These are phyloP conservation scores for Strigomonas galati DNA, from an alignment of 208 protist species.

Conservation along the genomic window DNA sequence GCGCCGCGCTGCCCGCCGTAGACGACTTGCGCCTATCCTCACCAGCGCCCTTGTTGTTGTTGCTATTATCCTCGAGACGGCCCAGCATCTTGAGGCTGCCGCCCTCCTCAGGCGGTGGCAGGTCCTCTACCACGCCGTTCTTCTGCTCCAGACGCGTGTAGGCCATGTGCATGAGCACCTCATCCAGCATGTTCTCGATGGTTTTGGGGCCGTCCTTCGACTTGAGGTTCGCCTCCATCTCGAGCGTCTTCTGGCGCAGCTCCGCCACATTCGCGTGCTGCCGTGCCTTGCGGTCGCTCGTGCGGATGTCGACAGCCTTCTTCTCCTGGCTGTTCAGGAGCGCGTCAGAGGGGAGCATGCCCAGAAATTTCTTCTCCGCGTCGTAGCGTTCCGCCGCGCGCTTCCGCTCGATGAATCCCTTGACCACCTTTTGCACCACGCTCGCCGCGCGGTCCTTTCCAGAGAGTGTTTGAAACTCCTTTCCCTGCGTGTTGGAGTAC, in stretches of 20 bases:
- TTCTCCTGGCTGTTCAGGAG: conserved; percentile 33
- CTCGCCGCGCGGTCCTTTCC: conserved; percentile 85
- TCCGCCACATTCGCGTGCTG: conserved; percentile 89
- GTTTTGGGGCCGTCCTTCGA: conserved; percentile 90
- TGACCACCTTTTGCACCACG: conserved; percentile 86
- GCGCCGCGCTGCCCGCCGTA: background rate
- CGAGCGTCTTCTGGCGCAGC: conserved; percentile 73
- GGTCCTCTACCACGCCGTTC: conserved; percentile 56
- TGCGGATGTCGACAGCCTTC: conserved; percentile 34
- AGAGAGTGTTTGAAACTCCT: conserved; percentile 60
- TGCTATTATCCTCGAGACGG: conserved; percentile 7
- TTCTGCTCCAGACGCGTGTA: conserved; percentile 82
- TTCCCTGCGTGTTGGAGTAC: conserved; percentile 37
- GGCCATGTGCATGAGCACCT: conserved; percentile 90
- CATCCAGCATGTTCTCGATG: conserved; percentile 93
- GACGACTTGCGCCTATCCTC: conserved; percentile 1
- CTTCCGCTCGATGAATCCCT: conserved; percentile 86
- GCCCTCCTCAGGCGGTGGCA: conserved; percentile 86
- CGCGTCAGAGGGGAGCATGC: conserved; percentile 49
- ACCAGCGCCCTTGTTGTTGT: conserved; percentile 6
- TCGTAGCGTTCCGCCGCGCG: conserved; percentile 49
- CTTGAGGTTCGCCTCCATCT: conserved; percentile 75
- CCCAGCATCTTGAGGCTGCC: conserved; percentile 72
- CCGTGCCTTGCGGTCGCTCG: conserved; percentile 68
- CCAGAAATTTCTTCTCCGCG: conserved; percentile 89